These are phyloP conservation scores for Nitzschia palea DNA, from an alignment of 108 stramenopile species.

Conservation along the genomic window DNA sequence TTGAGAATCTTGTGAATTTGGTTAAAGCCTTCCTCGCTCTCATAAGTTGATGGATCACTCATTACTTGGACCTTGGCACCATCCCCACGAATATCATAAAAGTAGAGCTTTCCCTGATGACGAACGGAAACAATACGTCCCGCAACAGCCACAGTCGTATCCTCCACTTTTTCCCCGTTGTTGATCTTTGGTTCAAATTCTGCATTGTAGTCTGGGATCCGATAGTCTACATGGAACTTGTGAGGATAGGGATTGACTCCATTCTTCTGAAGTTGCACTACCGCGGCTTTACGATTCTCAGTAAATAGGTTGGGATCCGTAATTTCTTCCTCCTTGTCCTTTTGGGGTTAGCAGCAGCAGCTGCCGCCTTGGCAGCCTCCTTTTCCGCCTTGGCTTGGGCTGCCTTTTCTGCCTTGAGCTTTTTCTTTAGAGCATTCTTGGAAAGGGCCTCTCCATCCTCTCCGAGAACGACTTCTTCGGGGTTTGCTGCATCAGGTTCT, in stretches of 20 bases:
- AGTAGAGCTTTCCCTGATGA: constrained; percentile 96
- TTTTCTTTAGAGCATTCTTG: constrained; percentile 78
- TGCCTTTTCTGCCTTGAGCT: constrained; percentile 68
- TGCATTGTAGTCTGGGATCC: constrained; percentile 87
- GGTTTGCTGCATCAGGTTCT: background rate
- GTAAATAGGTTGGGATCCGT: constrained; percentile 95
- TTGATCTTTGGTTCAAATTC: constrained; percentile 73
- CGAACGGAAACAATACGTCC: constrained; percentile 94
- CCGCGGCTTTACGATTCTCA: constrained; percentile 82
- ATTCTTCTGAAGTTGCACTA: constrained; percentile 78
- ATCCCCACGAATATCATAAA: constrained; percentile 96
- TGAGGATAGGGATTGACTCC: constrained; percentile 97
- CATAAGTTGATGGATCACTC: constrained; percentile 85
- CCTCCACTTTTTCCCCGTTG: constrained; percentile 73
- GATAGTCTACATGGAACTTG: constrained; percentile 93
- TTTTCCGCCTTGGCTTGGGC: constrained; percentile 65
- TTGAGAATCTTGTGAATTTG: constrained; percentile 77
- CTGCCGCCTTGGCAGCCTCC: constrained; percentile 50
- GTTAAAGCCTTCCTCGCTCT: constrained; percentile 85
- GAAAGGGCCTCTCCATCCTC: constrained; percentile 47
- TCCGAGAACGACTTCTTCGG: constrained; percentile 24
- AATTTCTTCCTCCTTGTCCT: constrained; percentile 70
- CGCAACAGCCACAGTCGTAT: constrained; percentile 78
- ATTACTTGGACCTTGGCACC: constrained; percentile 96
- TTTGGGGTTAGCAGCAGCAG: constrained; percentile 49